These are phyloP conservation scores for Tolypocladium cylindrosporum DNA, from an alignment of 2,329 filamentous ascomycete species.

Conservation along the genomic window DNA sequence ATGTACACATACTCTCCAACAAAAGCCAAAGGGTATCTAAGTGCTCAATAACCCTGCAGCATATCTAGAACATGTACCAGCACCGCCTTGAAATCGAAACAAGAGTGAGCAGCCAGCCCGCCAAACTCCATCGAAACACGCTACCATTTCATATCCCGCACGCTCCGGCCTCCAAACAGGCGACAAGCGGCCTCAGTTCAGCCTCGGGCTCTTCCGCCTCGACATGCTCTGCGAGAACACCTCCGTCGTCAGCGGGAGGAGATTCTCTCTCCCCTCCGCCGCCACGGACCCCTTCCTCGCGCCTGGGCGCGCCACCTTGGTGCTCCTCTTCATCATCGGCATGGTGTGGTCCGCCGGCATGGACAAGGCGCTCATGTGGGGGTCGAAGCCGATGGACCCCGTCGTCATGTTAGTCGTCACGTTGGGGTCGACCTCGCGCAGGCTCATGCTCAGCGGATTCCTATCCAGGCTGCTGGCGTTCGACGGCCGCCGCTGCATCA, in stretches of 20 bases:
- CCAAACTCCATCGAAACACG: background rate
- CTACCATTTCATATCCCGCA: background rate
- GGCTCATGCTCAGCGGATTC: slow-evolving; percentile 30
- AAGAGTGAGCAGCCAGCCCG: background rate
- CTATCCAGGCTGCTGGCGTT: slow-evolving; percentile 15
- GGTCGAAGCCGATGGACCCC: slow-evolving; percentile 28
- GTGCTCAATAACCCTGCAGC: slow-evolving; percentile 1
- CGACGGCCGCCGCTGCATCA: slow-evolving; percentile 13
- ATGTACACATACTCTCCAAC: background rate
- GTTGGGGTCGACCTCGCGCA: slow-evolving; percentile 48
- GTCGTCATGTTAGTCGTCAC: slow-evolving; percentile 31
- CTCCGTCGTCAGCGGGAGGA: slow-evolving; percentile 24
- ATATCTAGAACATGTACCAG: background rate
- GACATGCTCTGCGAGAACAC: slow-evolving; percentile 34
- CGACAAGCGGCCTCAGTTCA: slow-evolving; percentile 20
- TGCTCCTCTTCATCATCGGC: slow-evolving; percentile 38
- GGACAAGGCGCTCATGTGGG: slow-evolving; percentile 30
- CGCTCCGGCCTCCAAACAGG: background rate
- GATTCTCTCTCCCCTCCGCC: slow-evolving; percentile 41
- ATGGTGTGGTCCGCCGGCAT: slow-evolving; percentile 31
- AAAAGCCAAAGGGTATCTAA: slow-evolving; percentile 7
- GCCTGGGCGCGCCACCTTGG: slow-evolving; percentile 22
- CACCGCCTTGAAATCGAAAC: slow-evolving; percentile 1
- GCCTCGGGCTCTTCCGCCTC: slow-evolving; percentile 45
- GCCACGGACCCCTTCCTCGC: slow-evolving; percentile 20